Percentiles rank a stretch among this genome's conserved stretches.
Evolutionary conservation across 2,329 filamentous ascomycete species (phyloP).

Genomic region (Lasiodiplodia sp.): DNA sequence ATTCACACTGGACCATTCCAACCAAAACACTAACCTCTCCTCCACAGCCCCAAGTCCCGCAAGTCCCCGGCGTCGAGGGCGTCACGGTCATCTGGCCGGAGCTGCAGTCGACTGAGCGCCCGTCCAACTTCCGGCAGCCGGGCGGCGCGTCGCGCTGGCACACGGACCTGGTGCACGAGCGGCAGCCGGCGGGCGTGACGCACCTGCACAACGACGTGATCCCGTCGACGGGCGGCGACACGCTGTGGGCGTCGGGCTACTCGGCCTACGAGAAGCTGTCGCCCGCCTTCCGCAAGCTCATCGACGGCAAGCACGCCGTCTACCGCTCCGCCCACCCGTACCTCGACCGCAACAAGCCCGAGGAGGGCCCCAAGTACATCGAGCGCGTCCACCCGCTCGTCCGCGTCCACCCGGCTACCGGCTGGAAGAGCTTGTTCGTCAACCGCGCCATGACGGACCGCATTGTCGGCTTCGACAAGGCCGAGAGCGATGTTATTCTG

Average conservation of each 20-base stretch:
- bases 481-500: constrained; percentile 72
- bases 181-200: constrained; percentile 72
- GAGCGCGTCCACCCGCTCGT: constrained; percentile 74
- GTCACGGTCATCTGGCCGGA: constrained; percentile 73
- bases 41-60: constrained; percentile 70
- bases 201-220: constrained; percentile 75
- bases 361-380: constrained; percentile 69
- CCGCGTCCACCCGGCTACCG: constrained; percentile 74
- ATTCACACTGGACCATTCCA: neutral
- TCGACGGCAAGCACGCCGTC: constrained; percentile 71
- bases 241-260: constrained; percentile 75
- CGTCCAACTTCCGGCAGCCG: constrained; percentile 69
- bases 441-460: constrained; percentile 73
- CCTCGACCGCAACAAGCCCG: constrained; percentile 68
- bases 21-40: neutral
- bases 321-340: constrained; percentile 73
- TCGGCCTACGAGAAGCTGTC: constrained; percentile 76
- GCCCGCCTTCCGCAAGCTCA: constrained; percentile 72
- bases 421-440: constrained; percentile 77
- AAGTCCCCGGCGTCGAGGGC: constrained; percentile 68
- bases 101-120: constrained; percentile 66
- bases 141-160: constrained; percentile 75
- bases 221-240: constrained; percentile 71
- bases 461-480: constrained; percentile 73
- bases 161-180: constrained; percentile 74